Percentiles rank a stretch among this genome's conserved stretches.
phyloP scores from a whole-genome alignment of 163 green algal species.

The Coccomyxa subellipsoidea region DNA sequence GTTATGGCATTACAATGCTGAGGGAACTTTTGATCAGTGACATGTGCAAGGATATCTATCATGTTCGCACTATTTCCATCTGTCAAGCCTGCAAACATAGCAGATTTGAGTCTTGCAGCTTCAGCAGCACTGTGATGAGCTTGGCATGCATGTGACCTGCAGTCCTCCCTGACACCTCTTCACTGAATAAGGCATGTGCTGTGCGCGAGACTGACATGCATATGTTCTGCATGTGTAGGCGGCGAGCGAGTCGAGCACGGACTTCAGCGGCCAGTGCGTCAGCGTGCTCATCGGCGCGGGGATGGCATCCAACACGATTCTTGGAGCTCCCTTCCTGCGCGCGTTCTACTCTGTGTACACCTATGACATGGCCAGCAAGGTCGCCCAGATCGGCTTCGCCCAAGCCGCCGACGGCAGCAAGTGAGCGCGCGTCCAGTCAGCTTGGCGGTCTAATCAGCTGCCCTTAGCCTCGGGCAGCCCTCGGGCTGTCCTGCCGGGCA shows the following conservation, averaged over 20 bases:
- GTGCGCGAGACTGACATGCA: too few species aligned
- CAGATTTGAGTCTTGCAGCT: too few species aligned
- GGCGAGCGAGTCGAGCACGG: slow-evolving; percentile 1
- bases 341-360: slow-evolving; percentile 11
- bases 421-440: not conserved
- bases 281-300: not conserved
- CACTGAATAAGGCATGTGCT: too few species aligned
- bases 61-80: too few species aligned
- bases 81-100: too few species aligned
- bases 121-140: too few species aligned
- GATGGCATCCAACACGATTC: not conserved
- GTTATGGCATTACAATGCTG: too few species aligned
- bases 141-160: too few species aligned
- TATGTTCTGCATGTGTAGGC: not conserved
- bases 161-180: too few species aligned
- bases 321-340: slow-evolving; percentile 17
- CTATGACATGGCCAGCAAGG: slow-evolving; percentile 7
- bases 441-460: not conserved
- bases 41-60: too few species aligned
- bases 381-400: not conserved
- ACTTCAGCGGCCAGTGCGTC: not conserved
- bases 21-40: too few species aligned
- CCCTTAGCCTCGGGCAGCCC: not conserved
- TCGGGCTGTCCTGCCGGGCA: too few species aligned
- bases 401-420: not conserved